These are phyloP conservation scores for Umbelopsis isabellina DNA, from an alignment of 192 early-diverging fungal species.

Conservation along the genomic window DNA sequence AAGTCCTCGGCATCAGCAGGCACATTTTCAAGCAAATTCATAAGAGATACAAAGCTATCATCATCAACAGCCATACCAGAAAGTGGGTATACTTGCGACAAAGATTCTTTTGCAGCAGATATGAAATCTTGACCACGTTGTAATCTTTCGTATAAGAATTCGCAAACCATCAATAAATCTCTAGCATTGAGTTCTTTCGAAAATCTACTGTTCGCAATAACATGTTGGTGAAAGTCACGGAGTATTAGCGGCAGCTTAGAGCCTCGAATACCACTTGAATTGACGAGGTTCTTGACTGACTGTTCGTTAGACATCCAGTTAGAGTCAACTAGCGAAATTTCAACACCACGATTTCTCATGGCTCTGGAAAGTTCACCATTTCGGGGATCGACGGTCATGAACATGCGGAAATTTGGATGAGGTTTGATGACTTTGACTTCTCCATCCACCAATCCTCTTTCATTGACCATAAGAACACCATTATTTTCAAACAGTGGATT, in stretches of 20 bases:
- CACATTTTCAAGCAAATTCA: conserved; percentile 2
- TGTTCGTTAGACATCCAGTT: conserved; percentile 51
- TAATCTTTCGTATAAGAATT: conserved; percentile 51
- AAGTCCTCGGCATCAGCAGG: conserved; percentile 9
- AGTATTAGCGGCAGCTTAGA: conserved; percentile 41
- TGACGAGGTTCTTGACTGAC: conserved; percentile 53
- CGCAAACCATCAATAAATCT: conserved; percentile 49
- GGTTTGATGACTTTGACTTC: conserved; percentile 76
- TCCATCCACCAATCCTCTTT: conserved; percentile 85
- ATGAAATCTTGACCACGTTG: conserved; percentile 52
- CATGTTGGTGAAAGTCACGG: conserved; percentile 45
- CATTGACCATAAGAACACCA: conserved; percentile 87
- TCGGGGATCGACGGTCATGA: conserved; percentile 93
- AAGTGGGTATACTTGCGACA: conserved; percentile 50
- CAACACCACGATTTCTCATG: conserved; percentile 98
- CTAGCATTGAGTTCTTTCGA: conserved; percentile 45
- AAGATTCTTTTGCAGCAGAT: conserved; percentile 44
- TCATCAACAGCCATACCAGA: conserved; percentile 34
- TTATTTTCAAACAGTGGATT: conserved; percentile 92
- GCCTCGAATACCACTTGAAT: conserved; percentile 49
- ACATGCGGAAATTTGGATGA: conserved; percentile 90
- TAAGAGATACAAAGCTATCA: background rate
- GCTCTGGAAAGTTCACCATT: conserved; percentile 94
- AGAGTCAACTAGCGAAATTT: conserved; percentile 71
- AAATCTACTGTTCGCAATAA: conserved; percentile 33